These are phyloP conservation scores for Yamadazyma scolyti DNA, from an alignment of 805 yeast genomes.

Conservation along the genomic window DNA sequence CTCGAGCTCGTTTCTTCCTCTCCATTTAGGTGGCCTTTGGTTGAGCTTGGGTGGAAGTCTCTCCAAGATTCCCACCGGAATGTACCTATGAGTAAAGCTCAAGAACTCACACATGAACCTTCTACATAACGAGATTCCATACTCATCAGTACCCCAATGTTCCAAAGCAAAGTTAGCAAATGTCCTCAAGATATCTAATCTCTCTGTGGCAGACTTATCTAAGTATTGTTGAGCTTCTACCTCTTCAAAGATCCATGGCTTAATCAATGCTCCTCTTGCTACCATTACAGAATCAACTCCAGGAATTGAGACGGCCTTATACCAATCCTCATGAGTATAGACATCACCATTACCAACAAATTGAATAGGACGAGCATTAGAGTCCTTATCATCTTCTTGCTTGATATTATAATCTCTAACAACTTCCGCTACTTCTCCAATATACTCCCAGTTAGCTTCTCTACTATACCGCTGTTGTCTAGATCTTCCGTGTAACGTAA, in stretches of 20 bases:
- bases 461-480: constrained; percentile 92
- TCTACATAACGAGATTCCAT: constrained; percentile 84
- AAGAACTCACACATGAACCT: constrained; percentile 91
- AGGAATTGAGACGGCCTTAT: constrained; percentile 57
- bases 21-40: constrained; percentile 92
- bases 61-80: constrained; percentile 92
- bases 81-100: constrained; percentile 89
- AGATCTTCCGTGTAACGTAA: constrained; percentile 94
- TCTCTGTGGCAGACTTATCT: constrained; percentile 87
- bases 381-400: constrained; percentile 58
- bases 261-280: constrained; percentile 95
- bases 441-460: constrained; percentile 91
- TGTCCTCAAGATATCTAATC: constrained; percentile 68
- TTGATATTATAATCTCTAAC: constrained; percentile 58
- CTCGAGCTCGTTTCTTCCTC: constrained; percentile 89
- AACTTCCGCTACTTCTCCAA: constrained; percentile 65
- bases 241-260: constrained; percentile 99
- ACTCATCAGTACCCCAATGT: constrained; percentile 98
- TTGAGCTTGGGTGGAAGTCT: constrained; percentile 83
- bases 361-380: constrained; percentile 63
- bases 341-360: constrained; percentile 95
- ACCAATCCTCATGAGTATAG: constrained; percentile 85
- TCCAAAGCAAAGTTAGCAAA: constrained; percentile 81
- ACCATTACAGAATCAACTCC: constrained; percentile 94
- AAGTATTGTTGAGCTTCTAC: constrained; percentile 83